Conservation (phyloP, 257 asterid genomes). For the Lithospermum erythrorhizon region DNA sequence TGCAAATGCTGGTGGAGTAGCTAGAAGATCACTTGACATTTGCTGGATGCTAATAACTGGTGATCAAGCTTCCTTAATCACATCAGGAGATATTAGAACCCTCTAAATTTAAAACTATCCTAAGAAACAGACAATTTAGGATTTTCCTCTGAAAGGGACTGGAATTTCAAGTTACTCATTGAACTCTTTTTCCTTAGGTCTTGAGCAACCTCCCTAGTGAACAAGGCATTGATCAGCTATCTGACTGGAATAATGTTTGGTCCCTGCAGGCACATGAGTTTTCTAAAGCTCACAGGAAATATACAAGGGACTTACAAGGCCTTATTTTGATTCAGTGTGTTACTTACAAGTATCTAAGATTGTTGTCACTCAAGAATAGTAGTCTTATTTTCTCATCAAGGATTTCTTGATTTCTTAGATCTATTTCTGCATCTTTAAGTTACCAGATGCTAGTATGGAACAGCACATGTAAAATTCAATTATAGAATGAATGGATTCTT, state of each 20-base stretch:
- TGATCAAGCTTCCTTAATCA: too few relatives aligned
- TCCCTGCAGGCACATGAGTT: slow-evolving; percentile 99
- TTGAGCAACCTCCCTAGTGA: slow-evolving; percentile 10
- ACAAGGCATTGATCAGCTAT: slow-evolving; percentile 36
- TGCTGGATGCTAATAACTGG: too few relatives aligned
- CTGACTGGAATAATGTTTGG: slow-evolving; percentile 72
- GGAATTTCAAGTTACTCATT: slow-evolving; percentile 9
- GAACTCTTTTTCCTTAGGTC: slow-evolving; percentile 2
- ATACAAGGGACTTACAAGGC: slow-evolving; percentile 58
- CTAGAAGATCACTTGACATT: too few relatives aligned
- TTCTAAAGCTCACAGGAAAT: slow-evolving; percentile 75
- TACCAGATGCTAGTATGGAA: background rate
- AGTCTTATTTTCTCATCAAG: slow-evolving; percentile 8
- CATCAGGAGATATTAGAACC: background rate
- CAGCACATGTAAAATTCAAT: background rate
- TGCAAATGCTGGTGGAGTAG: too few relatives aligned
- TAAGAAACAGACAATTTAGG: background rate
- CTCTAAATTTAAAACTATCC: background rate
- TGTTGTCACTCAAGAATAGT: slow-evolving; percentile 16
- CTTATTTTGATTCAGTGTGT: slow-evolving; percentile 37
- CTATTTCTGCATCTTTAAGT: background rate
- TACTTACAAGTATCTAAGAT: slow-evolving; percentile 21
- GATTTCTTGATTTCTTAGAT: background rate
- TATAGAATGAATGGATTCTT: too few relatives aligned
- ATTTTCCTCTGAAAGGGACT: slow-evolving; percentile 2